Evolutionary conservation across 2,329 filamentous ascomycete species (phyloP).

Genomic region (Aspergillus viridinutans): DNA sequence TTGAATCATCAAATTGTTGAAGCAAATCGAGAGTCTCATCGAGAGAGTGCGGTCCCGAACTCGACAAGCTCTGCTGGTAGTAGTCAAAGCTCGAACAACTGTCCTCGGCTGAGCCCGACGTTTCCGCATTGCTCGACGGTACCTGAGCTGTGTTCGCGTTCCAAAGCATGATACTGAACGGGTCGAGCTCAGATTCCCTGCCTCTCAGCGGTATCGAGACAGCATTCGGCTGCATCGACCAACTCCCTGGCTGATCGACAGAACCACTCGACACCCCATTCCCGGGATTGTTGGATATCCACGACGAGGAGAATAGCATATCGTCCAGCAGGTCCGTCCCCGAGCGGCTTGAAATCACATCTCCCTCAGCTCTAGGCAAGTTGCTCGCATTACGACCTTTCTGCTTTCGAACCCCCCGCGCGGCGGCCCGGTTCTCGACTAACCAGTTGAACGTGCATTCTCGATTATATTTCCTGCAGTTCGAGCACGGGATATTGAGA

Average conservation of each 20-base stretch:
- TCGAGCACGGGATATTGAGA: conserved; percentile 31
- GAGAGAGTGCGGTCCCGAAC: background rate
- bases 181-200: background rate
- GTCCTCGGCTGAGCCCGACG: background rate
- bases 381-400: background rate
- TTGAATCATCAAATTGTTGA: background rate
- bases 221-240: background rate
- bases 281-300: background rate
- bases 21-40: background rate
- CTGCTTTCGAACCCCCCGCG: conserved; percentile 2
- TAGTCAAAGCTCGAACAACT: background rate
- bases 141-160: background rate
- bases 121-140: background rate
- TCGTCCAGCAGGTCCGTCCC: background rate
- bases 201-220: background rate
- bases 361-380: background rate
- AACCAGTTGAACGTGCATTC: conserved; percentile 45
- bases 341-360: background rate
- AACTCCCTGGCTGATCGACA: background rate
- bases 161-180: background rate
- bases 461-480: conserved; percentile 44
- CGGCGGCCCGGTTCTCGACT: conserved; percentile 20
- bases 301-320: background rate
- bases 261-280: background rate
- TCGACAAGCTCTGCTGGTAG: background rate